Conservation (phyloP, 768 basidiomycete genomes). For the Nevesoporus exiguus region DNA sequence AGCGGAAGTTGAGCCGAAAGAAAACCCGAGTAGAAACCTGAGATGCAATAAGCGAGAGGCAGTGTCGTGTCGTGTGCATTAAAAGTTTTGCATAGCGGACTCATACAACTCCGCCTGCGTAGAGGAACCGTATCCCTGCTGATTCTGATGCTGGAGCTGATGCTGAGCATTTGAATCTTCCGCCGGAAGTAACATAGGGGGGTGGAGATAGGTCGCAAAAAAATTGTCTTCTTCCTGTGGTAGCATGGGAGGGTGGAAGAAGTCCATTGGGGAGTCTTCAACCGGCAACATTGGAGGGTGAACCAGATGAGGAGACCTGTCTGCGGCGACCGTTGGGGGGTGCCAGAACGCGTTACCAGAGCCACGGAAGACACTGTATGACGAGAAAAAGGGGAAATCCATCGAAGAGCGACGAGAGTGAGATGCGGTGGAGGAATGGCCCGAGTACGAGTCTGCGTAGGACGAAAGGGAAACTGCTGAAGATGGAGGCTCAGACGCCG, state of each 20-base stretch:
- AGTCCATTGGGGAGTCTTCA: constrained; percentile 71
- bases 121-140: constrained; percentile 15
- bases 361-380: constrained; percentile 51
- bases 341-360: constrained; percentile 69
- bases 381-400: constrained; percentile 61
- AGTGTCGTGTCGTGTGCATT: constrained; percentile 7
- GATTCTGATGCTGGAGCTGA: constrained; percentile 23
- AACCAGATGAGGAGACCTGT: constrained; percentile 52
- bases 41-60: constrained; percentile 2
- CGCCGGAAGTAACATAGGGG: constrained; percentile 49
- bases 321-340: constrained; percentile 66
- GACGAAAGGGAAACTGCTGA: constrained; percentile 64
- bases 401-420: constrained; percentile 63
- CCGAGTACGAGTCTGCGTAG: constrained; percentile 59
- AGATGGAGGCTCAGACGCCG: constrained; percentile 47
- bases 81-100: constrained; percentile 35
- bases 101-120: constrained; percentile 33
- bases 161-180: constrained; percentile 30
- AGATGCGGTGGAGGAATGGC: constrained; percentile 51
- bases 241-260: constrained; percentile 59
- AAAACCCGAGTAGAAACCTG: constrained; percentile 5
- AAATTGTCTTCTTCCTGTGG: constrained; percentile 65
- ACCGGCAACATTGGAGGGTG: constrained; percentile 69
- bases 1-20: background rate
- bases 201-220: constrained; percentile 51